phyloP scores from a whole-genome alignment of 2,329 filamentous ascomycete genomes.

The Pseudofabraea citricarpa region DNA sequence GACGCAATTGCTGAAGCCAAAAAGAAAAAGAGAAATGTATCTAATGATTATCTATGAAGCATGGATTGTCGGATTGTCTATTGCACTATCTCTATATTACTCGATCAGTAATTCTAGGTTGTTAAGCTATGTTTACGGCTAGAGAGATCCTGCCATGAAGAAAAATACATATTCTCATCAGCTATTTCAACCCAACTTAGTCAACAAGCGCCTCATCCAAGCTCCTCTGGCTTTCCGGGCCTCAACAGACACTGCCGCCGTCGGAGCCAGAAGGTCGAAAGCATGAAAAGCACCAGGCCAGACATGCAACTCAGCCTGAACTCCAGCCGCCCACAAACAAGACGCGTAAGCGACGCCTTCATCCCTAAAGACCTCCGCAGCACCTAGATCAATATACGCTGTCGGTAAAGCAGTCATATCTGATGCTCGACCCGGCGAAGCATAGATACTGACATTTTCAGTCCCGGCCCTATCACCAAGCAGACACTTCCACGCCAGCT shows the following conservation, averaged over 20 bases:
- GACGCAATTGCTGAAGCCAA: too few species aligned
- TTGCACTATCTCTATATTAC: too few species aligned
- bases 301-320: conserved; percentile 10
- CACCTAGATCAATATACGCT: conserved; percentile 28
- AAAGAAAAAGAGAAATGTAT: too few species aligned
- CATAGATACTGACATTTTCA: background rate
- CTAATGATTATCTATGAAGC: too few species aligned
- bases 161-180: too few species aligned
- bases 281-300: conserved; percentile 9
- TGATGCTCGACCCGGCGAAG: conserved; percentile 6
- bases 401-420: conserved; percentile 20
- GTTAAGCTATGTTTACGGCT: too few species aligned
- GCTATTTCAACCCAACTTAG: background rate
- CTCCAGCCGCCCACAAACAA: conserved; percentile 6
- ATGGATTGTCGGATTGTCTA: too few species aligned
- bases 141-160: too few species aligned
- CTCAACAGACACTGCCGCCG: background rate
- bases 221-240: too few species aligned
- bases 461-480: background rate
- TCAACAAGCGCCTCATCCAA: background rate
- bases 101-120: too few species aligned
- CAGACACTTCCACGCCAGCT: conserved; percentile 23
- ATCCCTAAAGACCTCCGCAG: conserved; percentile 26
- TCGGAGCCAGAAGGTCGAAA: conserved; percentile 9
- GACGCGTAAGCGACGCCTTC: conserved; percentile 11